Percentiles rank a stretch among this genome's conserved stretches.
phyloP scores from a whole-genome alignment of 208 protist species.

The Leishmania braziliensis region DNA sequence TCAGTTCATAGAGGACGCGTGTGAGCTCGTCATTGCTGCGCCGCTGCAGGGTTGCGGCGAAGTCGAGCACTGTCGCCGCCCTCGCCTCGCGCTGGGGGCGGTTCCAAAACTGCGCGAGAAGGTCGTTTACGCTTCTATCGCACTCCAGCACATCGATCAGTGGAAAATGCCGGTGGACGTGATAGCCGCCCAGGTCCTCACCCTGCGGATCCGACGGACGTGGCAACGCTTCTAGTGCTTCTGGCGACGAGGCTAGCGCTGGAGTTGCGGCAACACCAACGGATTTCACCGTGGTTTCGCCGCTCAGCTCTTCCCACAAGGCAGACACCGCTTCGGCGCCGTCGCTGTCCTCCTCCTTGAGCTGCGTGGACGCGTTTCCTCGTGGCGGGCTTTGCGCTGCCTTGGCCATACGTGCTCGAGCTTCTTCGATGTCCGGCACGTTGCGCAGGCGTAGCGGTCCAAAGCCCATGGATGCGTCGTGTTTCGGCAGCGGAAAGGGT shows the following conservation, averaged over 20 bases:
- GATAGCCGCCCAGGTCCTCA: slow-evolving; percentile 51
- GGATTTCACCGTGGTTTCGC: neutral
- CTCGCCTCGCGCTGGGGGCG: slow-evolving; percentile 67
- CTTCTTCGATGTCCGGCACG: slow-evolving; percentile 76
- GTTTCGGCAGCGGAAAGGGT: slow-evolving; percentile 84
- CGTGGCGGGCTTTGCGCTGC: neutral
- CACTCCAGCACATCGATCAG: slow-evolving; percentile 79
- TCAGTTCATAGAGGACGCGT: slow-evolving; percentile 69
- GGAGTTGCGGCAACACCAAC: neutral
- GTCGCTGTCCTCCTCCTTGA: slow-evolving; percentile 2
- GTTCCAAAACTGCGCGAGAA: slow-evolving; percentile 68
- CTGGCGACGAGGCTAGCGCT: neutral
- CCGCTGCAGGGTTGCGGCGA: slow-evolving; percentile 59
- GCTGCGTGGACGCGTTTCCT: neutral
- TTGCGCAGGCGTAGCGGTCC: slow-evolving; percentile 77
- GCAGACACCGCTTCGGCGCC: neutral
- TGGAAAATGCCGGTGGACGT: slow-evolving; percentile 53
- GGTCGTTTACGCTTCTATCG: slow-evolving; percentile 62
- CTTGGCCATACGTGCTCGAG: slow-evolving; percentile 35
- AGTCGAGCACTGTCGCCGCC: slow-evolving; percentile 72
- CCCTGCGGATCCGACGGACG: slow-evolving; percentile 4
- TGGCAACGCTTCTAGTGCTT: neutral
- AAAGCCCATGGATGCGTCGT: slow-evolving; percentile 77
- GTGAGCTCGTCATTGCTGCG: slow-evolving; percentile 72
- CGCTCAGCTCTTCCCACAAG: slow-evolving; percentile 13